A percentile compares a stretch with the other conserved stretches of the same genome.
phyloP scores from a whole-genome alignment of 2,329 filamentous ascomycete genomes.

The Aspergillus jensenii region DNA sequence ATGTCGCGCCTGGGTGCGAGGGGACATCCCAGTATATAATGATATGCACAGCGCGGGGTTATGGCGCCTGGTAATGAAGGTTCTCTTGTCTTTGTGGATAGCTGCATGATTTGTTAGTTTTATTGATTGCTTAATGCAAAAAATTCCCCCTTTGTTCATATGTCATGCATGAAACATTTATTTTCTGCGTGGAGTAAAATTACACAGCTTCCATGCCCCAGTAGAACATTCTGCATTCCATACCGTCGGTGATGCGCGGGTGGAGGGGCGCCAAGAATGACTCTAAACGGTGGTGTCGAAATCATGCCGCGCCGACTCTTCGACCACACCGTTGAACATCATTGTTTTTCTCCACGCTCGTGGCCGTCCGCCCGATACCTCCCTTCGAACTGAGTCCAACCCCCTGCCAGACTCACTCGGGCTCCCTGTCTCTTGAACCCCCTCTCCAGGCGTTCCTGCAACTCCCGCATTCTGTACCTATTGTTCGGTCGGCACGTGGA shows the following conservation, averaged over 20 bases:
- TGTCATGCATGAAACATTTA: background rate
- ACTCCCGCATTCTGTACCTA: constrained; percentile 9
- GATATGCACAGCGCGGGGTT: constrained; percentile 46
- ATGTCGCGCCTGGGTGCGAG: constrained; percentile 14
- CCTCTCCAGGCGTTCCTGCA: constrained; percentile 4
- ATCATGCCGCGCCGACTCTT: background rate
- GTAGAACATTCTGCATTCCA: constrained; percentile 1
- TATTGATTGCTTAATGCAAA: constrained; percentile 18
- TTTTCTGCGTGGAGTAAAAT: background rate
- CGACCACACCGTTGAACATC: constrained; percentile 4
- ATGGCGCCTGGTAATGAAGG: constrained; percentile 37
- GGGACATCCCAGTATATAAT: constrained; percentile 21
- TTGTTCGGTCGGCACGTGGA: constrained; percentile 25
- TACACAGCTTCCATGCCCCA: background rate
- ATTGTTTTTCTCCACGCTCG: constrained; percentile 5
- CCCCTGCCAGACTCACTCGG: background rate
- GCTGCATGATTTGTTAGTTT: constrained; percentile 19
- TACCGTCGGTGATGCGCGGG: constrained; percentile 4
- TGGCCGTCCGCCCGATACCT: constrained; percentile 4
- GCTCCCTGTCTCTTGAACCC: background rate
- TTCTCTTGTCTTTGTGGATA: constrained; percentile 23
- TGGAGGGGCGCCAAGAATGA: constrained; percentile 19
- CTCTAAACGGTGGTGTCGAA: constrained; percentile 18
- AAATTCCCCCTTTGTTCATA: constrained; percentile 9
- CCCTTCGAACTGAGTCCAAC: background rate